Evolutionary conservation across 2,329 filamentous ascomycete genomes (phyloP).

Genomic region (Trichoderma cornu-damae): DNA sequence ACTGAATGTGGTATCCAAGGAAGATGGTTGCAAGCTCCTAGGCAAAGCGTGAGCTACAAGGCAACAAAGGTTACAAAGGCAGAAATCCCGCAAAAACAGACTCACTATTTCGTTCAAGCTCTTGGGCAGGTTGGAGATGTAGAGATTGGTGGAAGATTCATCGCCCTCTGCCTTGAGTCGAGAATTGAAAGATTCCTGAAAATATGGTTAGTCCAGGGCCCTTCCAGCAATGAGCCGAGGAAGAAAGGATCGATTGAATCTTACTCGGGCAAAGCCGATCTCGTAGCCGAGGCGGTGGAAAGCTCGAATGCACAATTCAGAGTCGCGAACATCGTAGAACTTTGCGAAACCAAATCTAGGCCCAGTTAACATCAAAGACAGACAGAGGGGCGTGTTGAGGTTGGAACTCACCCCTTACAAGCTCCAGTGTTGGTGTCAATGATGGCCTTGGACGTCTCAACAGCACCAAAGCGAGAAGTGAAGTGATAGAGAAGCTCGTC

Average conservation of each 20-base stretch:
- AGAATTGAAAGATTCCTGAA: constrained; percentile 92
- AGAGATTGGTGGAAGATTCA: constrained; percentile 85
- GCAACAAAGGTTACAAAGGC: not conserved
- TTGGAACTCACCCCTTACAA: constrained; percentile 77
- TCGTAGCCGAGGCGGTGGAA: constrained; percentile 95
- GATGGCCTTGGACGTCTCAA: constrained; percentile 97
- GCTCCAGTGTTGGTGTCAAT: constrained; percentile 89
- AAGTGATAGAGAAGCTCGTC: constrained; percentile 82
- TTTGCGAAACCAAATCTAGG: constrained; percentile 96
- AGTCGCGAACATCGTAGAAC: constrained; percentile 80
- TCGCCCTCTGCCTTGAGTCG: constrained; percentile 96
- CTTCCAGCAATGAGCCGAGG: not conserved
- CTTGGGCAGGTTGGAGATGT: constrained; percentile 94
- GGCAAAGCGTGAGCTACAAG: not conserved
- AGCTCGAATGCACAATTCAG: constrained; percentile 91
- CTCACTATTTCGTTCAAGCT: constrained; percentile 83
- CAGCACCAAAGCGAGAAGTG: constrained; percentile 81
- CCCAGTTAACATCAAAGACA: constrained; percentile 2
- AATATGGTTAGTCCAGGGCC: constrained; percentile 16
- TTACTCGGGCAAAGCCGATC: constrained; percentile 89
- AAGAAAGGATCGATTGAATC: constrained; percentile 27
- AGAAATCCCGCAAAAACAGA: constrained; percentile 20
- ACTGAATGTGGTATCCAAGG: constrained; percentile 75
- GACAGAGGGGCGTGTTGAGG: not conserved
- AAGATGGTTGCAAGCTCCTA: constrained; percentile 75